Conservation (phyloP, 148 eudicot species). For the Euryodendron excelsum region DNA sequence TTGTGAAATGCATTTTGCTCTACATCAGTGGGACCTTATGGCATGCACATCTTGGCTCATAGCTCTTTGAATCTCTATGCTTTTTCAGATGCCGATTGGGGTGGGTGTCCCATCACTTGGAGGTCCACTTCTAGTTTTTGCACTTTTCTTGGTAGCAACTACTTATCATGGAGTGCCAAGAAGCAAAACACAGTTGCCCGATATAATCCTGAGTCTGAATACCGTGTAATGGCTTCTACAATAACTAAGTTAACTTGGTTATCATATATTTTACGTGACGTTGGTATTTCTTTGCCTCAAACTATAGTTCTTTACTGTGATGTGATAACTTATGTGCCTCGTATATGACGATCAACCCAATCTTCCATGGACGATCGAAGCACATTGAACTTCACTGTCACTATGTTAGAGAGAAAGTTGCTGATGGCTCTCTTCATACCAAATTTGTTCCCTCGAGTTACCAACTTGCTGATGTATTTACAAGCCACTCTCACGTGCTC, state of each 20-base stretch:
- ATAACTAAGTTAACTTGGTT: not conserved
- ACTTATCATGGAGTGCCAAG: not conserved
- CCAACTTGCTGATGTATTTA: not conserved
- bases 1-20: not conserved
- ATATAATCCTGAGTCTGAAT: not conserved
- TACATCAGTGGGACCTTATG: not conserved
- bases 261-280: not conserved
- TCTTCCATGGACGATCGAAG: not conserved
- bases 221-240: not conserved
- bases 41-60: not conserved
- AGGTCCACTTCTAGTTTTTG: not conserved
- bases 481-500: not conserved
- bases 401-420: not conserved
- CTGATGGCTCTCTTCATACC: not conserved
- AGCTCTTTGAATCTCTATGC: not conserved
- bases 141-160: not conserved
- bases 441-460: not conserved
- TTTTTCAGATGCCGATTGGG: conserved; percentile 5
- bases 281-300: not conserved
- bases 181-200: conserved; percentile 4
- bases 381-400: not conserved
- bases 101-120: not conserved
- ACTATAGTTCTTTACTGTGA: not conserved
- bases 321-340: not conserved
- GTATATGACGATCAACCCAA: not conserved